Percentiles rank a stretch among this genome's conserved stretches.
phyloP scores from a whole-genome alignment of 495 filamentous ascomycete genomes.

The Talaromyces proteolyticus region DNA sequence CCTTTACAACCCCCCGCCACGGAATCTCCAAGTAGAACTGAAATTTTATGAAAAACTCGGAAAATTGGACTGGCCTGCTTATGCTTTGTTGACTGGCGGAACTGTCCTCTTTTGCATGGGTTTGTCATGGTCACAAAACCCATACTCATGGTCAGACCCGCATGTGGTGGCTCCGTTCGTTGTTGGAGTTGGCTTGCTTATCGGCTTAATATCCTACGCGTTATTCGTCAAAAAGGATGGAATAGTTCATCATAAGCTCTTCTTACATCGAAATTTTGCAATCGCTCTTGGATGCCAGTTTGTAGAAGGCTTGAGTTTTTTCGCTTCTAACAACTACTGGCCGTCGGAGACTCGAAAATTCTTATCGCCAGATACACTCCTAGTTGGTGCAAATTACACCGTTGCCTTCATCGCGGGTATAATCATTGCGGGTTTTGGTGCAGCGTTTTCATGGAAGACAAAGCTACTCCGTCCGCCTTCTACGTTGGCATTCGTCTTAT shows the following conservation, averaged over 20 bases:
- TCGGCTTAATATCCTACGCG: not conserved
- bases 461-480: not conserved
- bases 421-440: not conserved
- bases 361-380: not conserved
- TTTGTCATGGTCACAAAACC: not conserved
- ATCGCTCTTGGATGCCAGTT: not conserved
- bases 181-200: not conserved
- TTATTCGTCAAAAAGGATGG: not conserved
- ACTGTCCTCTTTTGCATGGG: not conserved
- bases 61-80: not conserved
- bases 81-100: not conserved
- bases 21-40: not conserved
- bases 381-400: not conserved
- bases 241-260: not conserved
- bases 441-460: not conserved
- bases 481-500: not conserved
- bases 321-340: not conserved
- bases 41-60: not conserved
- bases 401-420: not conserved
- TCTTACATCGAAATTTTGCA: not conserved
- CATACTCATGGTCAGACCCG: not conserved
- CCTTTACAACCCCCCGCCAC: not conserved
- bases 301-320: not conserved
- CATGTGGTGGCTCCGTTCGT: not conserved
- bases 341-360: not conserved